These are phyloP conservation scores for Leishmania lainsoni DNA, from an alignment of 208 protist genomes.

Conservation along the genomic window DNA sequence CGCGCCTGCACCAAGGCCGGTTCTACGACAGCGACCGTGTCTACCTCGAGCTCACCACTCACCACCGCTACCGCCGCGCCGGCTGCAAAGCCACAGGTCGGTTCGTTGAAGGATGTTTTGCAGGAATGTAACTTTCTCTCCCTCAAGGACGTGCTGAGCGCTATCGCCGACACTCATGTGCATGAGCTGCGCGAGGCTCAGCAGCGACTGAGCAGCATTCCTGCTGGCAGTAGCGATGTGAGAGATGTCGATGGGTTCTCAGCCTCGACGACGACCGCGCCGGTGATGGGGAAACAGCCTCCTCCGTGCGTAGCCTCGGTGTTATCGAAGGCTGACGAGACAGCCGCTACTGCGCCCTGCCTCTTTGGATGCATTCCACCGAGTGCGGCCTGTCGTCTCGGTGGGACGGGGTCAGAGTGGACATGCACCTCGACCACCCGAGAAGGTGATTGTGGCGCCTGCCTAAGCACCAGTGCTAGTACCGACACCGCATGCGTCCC, in stretches of 20 bases:
- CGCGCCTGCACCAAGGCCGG: conserved; percentile 9
- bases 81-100: conserved; percentile 21
- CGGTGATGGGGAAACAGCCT: neutral
- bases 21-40: neutral
- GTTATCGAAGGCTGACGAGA: neutral
- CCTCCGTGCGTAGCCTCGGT: neutral
- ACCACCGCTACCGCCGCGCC: neutral
- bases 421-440: neutral
- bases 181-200: conserved; percentile 38
- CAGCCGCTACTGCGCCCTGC: neutral
- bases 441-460: neutral
- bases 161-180: conserved; percentile 32
- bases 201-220: conserved; percentile 19
- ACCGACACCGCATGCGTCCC: neutral
- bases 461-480: conserved; percentile 6
- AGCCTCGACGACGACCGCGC: neutral
- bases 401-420: neutral
- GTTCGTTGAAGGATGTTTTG: conserved; percentile 40
- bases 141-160: conserved; percentile 44
- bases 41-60: neutral
- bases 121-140: conserved; percentile 48
- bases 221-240: neutral
- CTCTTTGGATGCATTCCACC: neutral
- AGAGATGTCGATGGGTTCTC: neutral
- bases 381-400: neutral